Evolutionary conservation across 2,329 filamentous ascomycete genomes (phyloP).

Genomic region (Beauveria brongniartii): DNA sequence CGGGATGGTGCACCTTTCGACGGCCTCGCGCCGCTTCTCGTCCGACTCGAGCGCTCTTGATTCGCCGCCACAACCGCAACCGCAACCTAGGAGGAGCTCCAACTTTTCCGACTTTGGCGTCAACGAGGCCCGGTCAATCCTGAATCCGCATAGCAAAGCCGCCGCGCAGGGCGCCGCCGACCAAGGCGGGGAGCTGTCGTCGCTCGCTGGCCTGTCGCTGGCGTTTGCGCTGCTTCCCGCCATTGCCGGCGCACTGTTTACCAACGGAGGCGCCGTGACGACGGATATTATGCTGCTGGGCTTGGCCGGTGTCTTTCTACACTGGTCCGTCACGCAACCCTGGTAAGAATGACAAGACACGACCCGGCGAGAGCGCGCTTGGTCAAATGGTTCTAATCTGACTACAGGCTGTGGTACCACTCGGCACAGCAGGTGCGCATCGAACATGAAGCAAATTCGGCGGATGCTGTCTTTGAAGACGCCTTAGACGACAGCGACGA

Average conservation of each 20-base stretch:
- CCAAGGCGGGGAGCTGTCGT: constrained; percentile 45
- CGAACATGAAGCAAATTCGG: constrained; percentile 38
- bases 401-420: constrained; percentile 61
- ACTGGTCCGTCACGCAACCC: constrained; percentile 85
- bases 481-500: constrained; percentile 20
- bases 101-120: constrained; percentile 70
- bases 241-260: constrained; percentile 74
- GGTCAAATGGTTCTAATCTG: background rate
- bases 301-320: constrained; percentile 76
- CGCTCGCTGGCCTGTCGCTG: constrained; percentile 74
- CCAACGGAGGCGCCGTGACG: constrained; percentile 73
- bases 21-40: constrained; percentile 15
- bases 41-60: constrained; percentile 21
- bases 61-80: constrained; percentile 17
- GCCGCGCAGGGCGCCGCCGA: constrained; percentile 11
- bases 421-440: constrained; percentile 57
- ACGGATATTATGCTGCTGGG: constrained; percentile 78
- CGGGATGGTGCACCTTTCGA: constrained; percentile 17
- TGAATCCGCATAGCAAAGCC: constrained; percentile 42
- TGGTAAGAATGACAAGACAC: constrained; percentile 51
- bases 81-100: constrained; percentile 59
- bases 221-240: constrained; percentile 79
- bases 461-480: constrained; percentile 33
- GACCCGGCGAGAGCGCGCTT: background rate
- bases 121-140: constrained; percentile 60